Evolutionary conservation across 2,329 filamentous ascomycete species (phyloP).

Genomic region (Ciborinia camelliae): DNA sequence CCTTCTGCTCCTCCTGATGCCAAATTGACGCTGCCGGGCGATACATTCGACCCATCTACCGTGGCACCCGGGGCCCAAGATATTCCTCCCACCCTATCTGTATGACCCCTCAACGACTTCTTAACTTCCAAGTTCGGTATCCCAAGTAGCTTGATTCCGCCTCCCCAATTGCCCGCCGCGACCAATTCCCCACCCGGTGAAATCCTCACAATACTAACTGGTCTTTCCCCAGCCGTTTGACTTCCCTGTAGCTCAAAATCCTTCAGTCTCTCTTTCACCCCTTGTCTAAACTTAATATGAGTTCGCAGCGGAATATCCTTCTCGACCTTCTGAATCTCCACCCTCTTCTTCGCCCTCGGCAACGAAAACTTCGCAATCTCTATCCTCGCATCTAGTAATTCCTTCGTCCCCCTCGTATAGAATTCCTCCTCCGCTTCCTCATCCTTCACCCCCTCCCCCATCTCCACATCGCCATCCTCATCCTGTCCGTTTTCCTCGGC

Average conservation of each 20-base stretch:
- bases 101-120: slow-evolving; percentile 75
- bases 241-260: slow-evolving; percentile 89
- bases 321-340: slow-evolving; percentile 76
- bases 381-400: slow-evolving; percentile 71
- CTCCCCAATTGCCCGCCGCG: slow-evolving; percentile 90
- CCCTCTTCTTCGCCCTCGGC: slow-evolving; percentile 72
- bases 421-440: slow-evolving; percentile 91
- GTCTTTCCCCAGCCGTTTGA: slow-evolving; percentile 86
- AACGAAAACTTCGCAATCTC: slow-evolving; percentile 81
- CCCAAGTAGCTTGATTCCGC: slow-evolving; percentile 79
- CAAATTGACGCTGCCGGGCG: slow-evolving; percentile 72
- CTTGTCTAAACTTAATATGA: slow-evolving; percentile 89
- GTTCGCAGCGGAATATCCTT: slow-evolving; percentile 79
- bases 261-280: slow-evolving; percentile 76
- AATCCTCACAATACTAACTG: slow-evolving; percentile 88
- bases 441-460: slow-evolving; percentile 49
- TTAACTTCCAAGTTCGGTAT: slow-evolving; percentile 79
- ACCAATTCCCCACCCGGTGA: slow-evolving; percentile 79
- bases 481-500: slow-evolving; percentile 53
- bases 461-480: slow-evolving; percentile 60
- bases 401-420: slow-evolving; percentile 77
- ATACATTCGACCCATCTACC: slow-evolving; percentile 65
- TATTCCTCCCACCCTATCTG: slow-evolving; percentile 82
- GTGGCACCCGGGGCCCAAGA: slow-evolving; percentile 87
- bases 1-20: slow-evolving; percentile 89